Conservation (phyloP, 163 green algal species). For the Scenedesmus sp. region DNA sequence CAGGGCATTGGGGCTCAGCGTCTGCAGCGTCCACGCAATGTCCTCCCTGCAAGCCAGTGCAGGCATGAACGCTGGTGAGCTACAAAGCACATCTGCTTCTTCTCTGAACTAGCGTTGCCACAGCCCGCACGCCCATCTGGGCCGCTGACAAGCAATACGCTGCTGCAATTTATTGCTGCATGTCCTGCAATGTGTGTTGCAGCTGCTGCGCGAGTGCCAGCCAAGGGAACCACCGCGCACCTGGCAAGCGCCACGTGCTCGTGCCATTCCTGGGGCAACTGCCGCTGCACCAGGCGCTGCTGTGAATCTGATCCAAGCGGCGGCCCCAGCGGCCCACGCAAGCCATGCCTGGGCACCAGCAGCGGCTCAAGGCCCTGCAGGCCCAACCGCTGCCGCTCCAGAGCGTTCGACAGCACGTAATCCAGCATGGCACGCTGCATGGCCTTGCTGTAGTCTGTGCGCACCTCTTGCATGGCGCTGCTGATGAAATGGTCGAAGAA, state of each 20-base stretch:
- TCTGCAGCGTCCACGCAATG: constrained; percentile 82
- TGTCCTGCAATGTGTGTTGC: not conserved
- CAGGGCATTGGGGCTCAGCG: constrained; percentile 68
- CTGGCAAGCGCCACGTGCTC: constrained; percentile 70
- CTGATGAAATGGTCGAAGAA: constrained; percentile 70
- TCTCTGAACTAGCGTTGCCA: not conserved
- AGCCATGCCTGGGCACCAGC: constrained; percentile 53
- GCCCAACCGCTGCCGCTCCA: constrained; percentile 71
- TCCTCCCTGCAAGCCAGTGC: constrained; percentile 58
- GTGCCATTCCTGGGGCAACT: constrained; percentile 70
- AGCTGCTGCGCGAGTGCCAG: not conserved
- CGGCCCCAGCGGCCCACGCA: not conserved
- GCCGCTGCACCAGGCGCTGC: constrained; percentile 9
- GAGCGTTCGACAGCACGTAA: constrained; percentile 67
- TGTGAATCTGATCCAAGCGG: constrained; percentile 2
- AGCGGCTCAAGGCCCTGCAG: constrained; percentile 69
- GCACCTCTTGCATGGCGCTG: constrained; percentile 71
- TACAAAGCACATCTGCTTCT: not conserved
- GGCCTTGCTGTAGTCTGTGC: constrained; percentile 67
- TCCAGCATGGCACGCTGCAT: constrained; percentile 77
- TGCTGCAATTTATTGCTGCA: not conserved
- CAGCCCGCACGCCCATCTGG: not conserved
- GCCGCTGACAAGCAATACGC: not conserved
- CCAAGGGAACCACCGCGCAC: not conserved
- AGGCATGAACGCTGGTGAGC: not conserved